Conservation (phyloP, 352 stramenopile species). For the Pythium biforme region DNA sequence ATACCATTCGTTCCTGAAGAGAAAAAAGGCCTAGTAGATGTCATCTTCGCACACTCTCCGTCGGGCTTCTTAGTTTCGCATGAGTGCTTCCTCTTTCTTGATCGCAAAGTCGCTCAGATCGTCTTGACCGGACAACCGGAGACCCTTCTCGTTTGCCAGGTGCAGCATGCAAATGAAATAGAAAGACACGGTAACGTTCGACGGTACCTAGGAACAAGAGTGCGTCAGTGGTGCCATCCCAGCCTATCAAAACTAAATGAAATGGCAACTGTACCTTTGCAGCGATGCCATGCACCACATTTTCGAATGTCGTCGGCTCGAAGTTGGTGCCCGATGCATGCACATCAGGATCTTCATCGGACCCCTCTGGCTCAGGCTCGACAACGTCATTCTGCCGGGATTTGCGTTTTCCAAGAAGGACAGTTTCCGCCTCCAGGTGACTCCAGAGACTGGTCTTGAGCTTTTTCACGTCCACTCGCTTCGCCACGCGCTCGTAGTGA, state of each 20-base stretch:
- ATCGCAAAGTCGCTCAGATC: slow-evolving; percentile 81
- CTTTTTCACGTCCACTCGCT: slow-evolving; percentile 97
- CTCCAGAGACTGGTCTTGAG: slow-evolving; percentile 96
- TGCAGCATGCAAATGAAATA: slow-evolving; percentile 99
- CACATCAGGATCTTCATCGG: slow-evolving; percentile 14
- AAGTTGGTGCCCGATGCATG: slow-evolving; percentile 9
- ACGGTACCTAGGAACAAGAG: slow-evolving; percentile 70
- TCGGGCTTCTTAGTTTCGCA: slow-evolving; percentile 1
- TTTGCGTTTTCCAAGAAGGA: slow-evolving; percentile 25
- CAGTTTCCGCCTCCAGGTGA: slow-evolving; percentile 55
- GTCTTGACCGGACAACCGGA: slow-evolving; percentile 83
- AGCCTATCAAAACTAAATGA: neutral
- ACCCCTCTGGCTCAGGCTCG: slow-evolving; percentile 17
- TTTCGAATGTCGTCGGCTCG: slow-evolving; percentile 78
- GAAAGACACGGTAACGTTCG: slow-evolving; percentile 96
- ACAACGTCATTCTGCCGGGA: slow-evolving; percentile 4
- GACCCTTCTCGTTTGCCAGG: slow-evolving; percentile 97
- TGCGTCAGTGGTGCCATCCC: slow-evolving; percentile 2
- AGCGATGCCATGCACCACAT: slow-evolving; percentile 89
- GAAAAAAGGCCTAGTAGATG: slow-evolving; percentile 2
- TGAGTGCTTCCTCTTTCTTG: slow-evolving; percentile 25
- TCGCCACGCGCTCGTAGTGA: slow-evolving; percentile 93
- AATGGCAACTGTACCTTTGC: slow-evolving; percentile 43
- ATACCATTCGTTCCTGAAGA: slow-evolving; percentile 8
- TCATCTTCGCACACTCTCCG: neutral